Percentiles rank a stretch among this genome's conserved stretches.
Conservation (phyloP, 2,329 filamentous ascomycete genomes). For the Beauveria bassiana region DNA sequence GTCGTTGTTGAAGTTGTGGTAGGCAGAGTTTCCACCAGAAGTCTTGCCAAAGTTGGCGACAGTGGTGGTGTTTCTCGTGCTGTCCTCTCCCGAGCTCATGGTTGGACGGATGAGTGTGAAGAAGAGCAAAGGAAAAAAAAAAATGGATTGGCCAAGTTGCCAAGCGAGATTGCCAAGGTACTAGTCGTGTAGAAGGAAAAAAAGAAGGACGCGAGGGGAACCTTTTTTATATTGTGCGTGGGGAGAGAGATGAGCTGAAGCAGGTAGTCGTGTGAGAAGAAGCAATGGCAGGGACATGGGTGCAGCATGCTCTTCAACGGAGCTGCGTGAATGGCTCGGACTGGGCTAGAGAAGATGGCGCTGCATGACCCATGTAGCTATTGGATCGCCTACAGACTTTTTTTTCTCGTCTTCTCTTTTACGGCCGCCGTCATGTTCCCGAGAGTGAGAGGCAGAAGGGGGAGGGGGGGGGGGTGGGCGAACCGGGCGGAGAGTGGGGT, state of each 20-base stretch:
- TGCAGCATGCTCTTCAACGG: background rate
- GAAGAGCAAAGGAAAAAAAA: background rate
- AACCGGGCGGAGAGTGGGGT: background rate
- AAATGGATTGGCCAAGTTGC: background rate
- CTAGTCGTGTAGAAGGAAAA: background rate
- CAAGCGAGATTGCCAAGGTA: slow-evolving; percentile 7
- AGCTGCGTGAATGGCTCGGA: background rate
- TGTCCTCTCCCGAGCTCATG: slow-evolving; percentile 7
- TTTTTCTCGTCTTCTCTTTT: background rate
- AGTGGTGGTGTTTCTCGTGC: slow-evolving; percentile 6
- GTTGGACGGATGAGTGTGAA: background rate
- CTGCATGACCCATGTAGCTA: background rate
- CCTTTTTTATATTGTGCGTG: slow-evolving; percentile 8
- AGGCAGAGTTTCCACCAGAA: slow-evolving; percentile 59
- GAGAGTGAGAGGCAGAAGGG: background rate
- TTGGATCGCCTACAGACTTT: background rate
- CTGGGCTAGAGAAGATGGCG: background rate
- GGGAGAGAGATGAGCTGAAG: background rate
- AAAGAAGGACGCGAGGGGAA: background rate
- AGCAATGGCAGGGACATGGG: no score
- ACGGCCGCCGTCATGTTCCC: background rate
- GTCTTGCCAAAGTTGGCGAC: slow-evolving; percentile 34
- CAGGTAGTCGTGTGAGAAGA: background rate
- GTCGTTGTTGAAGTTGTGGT: slow-evolving; percentile 73
- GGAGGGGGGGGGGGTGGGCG: background rate